Percentiles rank a stretch among this genome's conserved stretches.
phyloP scores from a whole-genome alignment of 2,329 filamentous ascomycete species.

The Fusarium pininemorale region DNA sequence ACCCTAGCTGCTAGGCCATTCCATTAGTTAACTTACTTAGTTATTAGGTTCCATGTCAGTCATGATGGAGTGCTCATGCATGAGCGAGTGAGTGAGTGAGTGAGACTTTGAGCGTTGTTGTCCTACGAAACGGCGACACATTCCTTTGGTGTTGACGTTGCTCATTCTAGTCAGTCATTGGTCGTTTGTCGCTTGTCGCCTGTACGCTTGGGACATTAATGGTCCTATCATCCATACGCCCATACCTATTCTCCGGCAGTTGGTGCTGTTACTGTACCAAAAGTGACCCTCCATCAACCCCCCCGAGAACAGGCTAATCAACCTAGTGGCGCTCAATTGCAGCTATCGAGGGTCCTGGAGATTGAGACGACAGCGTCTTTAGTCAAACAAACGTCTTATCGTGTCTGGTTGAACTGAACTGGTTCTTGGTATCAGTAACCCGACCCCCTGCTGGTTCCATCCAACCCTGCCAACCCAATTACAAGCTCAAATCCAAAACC shows the following conservation, averaged over 20 bases:
- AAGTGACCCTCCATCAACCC: constrained; percentile 8
- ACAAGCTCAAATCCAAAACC: constrained; percentile 9
- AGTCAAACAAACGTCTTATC: constrained; percentile 32
- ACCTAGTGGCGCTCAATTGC: constrained; percentile 6
- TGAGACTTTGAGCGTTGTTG: constrained; percentile 4
- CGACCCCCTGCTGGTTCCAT: constrained; percentile 19
- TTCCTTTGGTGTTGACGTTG: background rate
- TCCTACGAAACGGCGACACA: constrained; percentile 1
- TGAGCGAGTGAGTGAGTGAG: background rate
- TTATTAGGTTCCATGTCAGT: background rate
- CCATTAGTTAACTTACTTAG: background rate
- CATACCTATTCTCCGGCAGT: constrained; percentile 10
- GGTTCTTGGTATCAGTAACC: constrained; percentile 24
- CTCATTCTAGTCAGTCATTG: background rate
- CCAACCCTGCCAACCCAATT: constrained; percentile 23
- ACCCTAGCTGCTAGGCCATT: background rate
- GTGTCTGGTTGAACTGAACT: constrained; percentile 11
- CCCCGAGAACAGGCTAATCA: constrained; percentile 18
- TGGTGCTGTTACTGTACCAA: background rate
- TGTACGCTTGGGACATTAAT: background rate
- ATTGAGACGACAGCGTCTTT: constrained; percentile 10
- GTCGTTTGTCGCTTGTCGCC: background rate
- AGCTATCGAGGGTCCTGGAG: constrained; percentile 12
- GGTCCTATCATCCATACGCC: background rate
- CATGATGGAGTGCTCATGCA: background rate